Percentiles rank a stretch among this genome's conserved stretches.
Conservation (phyloP, 495 filamentous ascomycete genomes). For the Diplogelasinospora grovesii region DNA sequence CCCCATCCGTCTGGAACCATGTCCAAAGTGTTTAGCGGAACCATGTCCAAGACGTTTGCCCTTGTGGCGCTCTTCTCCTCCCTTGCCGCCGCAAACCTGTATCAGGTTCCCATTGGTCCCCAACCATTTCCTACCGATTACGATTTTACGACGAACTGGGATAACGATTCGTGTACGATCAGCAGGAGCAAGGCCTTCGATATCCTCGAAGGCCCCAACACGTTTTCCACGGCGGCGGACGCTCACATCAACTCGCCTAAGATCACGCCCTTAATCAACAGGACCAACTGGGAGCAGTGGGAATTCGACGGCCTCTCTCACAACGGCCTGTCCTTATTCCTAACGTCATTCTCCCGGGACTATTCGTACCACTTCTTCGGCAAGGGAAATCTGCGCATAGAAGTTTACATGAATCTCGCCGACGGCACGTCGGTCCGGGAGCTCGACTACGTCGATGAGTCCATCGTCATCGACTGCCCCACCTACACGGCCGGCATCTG, state of each 20-base stretch:
- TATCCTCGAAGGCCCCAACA: background rate
- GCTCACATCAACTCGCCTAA: slow-evolving; percentile 7
- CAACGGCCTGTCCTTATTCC: background rate
- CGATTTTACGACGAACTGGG: no score
- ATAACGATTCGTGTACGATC: no score
- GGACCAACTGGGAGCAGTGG: slow-evolving; percentile 20
- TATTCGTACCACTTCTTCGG: slow-evolving; percentile 7
- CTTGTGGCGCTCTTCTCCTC: no score
- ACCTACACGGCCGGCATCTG: no score
- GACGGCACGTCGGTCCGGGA: slow-evolving; percentile 3
- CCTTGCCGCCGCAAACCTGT: no score
- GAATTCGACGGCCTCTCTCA: slow-evolving; percentile 20
- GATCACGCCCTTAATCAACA: slow-evolving; percentile 13
- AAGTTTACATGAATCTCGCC: slow-evolving; percentile 5
- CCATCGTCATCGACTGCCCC: no score
- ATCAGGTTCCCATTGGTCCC: no score
- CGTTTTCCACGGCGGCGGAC: slow-evolving; percentile 3
- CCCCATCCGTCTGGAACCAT: no score
- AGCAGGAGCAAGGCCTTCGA: background rate
- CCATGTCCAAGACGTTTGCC: no score
- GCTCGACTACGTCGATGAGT: slow-evolving; percentile 1
- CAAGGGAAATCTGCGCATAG: slow-evolving; percentile 8
- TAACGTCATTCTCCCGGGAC: slow-evolving; percentile 4
- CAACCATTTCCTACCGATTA: no score
- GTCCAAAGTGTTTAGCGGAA: no score